Base-by-base conservation (phyloP, 192 early-diverging fungal genomes). In the Endogone sp. region DNA sequence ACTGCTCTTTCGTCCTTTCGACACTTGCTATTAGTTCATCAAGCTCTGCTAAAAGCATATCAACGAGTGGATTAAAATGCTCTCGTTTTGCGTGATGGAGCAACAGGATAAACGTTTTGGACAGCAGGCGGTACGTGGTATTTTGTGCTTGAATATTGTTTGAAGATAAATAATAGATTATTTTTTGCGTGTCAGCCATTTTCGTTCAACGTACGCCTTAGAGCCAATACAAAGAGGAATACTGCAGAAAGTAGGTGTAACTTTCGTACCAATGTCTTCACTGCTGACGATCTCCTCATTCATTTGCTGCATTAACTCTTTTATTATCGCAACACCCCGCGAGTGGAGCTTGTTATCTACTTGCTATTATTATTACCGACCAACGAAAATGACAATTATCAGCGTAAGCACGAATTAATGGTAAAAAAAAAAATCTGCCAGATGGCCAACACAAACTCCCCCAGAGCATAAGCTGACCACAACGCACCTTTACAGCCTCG, bases 401-500 rank as follows among this genome's bases (percentile, higher is more conserved):
- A n/a, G n/a, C n/a, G n/a, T n/a, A n/a, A n/a, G n/a, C n/a, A n/a
- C n/a, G n/a, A n/a, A n/a, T n/a, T n/a, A n/a, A n/a, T n/a, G 30
- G 60, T 11, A n/a, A 63, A 6, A 29, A 55, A 11, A 26, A 64
- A 22, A 11, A 29, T n/a, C 21, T 54, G n/a, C 22, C 13, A 68
- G 49, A 65, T 20, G 57, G 4, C 10, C 29, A 28, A n/a, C n/a
- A n/a, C n/a, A n/a, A n/a, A n/a, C n/a, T n/a, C n/a, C n/a, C n/a
- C n/a, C n/a, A n/a, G n/a, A n/a, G n/a, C n/a, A n/a, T n/a, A n/a
- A n/a, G n/a, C n/a, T n/a, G n/a, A n/a, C 2, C 8, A 68, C 65
- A 49, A 29, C 65, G 74, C 64, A 86, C 81, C 71, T 95, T 93
- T 71, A 94, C 83, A 29, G 88, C 84, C 69, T 98, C 95, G 72